Evolutionary conservation across 2,329 filamentous ascomycete species (phyloP).

Genomic region (Pseudogymnoascus sp.): DNA sequence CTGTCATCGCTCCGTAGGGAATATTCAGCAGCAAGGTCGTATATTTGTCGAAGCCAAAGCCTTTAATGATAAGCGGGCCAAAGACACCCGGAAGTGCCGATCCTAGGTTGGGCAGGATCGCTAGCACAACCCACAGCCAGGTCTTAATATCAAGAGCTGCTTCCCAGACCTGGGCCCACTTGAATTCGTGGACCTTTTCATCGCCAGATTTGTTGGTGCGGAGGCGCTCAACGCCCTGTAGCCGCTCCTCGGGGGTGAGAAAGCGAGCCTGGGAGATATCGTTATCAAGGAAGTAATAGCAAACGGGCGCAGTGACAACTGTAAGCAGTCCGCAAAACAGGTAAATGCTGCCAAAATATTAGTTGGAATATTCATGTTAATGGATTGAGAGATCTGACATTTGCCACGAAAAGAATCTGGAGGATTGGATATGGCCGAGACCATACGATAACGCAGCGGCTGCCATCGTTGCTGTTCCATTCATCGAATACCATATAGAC

Average conservation of each 20-base stretch:
- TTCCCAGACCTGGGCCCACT: conserved; percentile 40
- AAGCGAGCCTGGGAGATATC: conserved; percentile 32
- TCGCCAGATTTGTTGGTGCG: conserved; percentile 49
- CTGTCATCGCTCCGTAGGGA: conserved; percentile 44
- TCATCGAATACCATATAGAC: conserved; percentile 54
- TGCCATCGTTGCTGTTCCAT: conserved; percentile 49
- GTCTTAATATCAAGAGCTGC: conserved; percentile 29
- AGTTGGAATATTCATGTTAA: not conserved
- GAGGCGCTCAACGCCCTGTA: conserved; percentile 46
- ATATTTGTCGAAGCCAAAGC: conserved; percentile 35
- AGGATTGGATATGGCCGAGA: conserved; percentile 47
- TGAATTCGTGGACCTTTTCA: conserved; percentile 46
- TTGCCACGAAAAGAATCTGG: conserved; percentile 31
- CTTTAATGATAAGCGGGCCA: conserved; percentile 35
- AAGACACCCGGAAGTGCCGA: conserved; percentile 22
- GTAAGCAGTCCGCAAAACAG: conserved; percentile 46
- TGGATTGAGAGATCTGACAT: conserved; percentile 36
- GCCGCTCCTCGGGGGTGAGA: conserved; percentile 42
- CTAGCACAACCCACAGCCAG: conserved; percentile 29
- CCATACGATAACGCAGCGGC: conserved; percentile 38
- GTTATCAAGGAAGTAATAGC: not conserved
- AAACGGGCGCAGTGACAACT: conserved; percentile 33
- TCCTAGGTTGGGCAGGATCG: conserved; percentile 21
- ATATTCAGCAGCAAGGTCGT: conserved; percentile 36
- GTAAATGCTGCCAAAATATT: conserved; percentile 39